Evolutionary conservation across 441 rosid species (phyloP), one percentile per base, ranked within the genome.

Genomic region (Eruca vesicaria): DNA sequence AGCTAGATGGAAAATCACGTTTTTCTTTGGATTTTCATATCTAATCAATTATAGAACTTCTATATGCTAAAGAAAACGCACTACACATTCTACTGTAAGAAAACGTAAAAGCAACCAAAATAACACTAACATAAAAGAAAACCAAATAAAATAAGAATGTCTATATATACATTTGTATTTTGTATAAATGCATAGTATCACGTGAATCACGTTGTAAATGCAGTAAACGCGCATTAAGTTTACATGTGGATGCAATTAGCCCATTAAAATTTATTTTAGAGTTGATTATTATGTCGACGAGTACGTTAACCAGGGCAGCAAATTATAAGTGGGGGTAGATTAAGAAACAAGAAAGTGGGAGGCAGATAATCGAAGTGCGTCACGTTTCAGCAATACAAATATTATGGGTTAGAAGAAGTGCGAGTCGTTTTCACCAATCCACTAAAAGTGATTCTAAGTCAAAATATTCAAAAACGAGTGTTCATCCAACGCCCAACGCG

Each of bases 351-450:
- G 43, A 66, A 66, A 78, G 73, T 52, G 73, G n/a, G 59, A 66
- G 68, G 56, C 66, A 66, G 48, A 66, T 16, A 60, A 31, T 61
- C 77, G 7, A 41, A 72, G 53, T 66, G 73, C 73, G 69, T 77
- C 72, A 72, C 73, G 77, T 38, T 72, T 72, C 52, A 35, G 50
- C 60, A 72, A 52, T 66, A 7, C 33, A 48, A 66, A 71, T 52
- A 58, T 50, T 35, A 38, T 71, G 74, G 81, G 76, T 61, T 60
- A 38, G 55, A 61, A 53, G 81, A 72, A 78, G 78, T 78, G 81
- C 66, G 69, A 31, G 78, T 72, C 74, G 74, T 78, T 67, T 41
- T 61, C 81, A 78, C 12, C 60, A 62, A 32, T 33, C 50, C 74
- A 28, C 4, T 28, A 18, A 60, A 50, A 62, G 38, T 61, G 76